Evolutionary conservation across 2,329 filamentous ascomycete species (phyloP).

Genomic region (Fonsecaea monophora): DNA sequence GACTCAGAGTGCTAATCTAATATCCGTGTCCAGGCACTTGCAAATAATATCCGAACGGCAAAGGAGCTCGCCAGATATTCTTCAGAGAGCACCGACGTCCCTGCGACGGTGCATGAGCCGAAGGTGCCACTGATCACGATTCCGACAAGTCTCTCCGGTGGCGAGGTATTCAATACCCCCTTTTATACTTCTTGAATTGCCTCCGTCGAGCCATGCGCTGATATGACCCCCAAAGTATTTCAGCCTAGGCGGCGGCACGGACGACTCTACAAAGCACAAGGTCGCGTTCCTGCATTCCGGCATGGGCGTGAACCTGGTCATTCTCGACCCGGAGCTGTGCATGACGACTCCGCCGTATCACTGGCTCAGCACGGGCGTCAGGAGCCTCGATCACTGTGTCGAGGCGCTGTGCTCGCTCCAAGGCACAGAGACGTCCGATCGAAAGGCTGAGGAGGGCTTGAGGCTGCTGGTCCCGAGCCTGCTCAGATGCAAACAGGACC

Average conservation of each 20-base stretch:
- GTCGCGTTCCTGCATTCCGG: conserved; percentile 17
- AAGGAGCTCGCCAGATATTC: conserved; percentile 50
- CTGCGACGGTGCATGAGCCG: conserved; percentile 54
- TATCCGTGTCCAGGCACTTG: conserved; percentile 46
- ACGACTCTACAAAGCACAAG: conserved; percentile 18
- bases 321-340: conserved; percentile 58
- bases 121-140: conserved; percentile 42
- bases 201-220: neutral
- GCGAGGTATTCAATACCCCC: conserved; percentile 31
- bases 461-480: conserved; percentile 52
- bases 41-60: conserved; percentile 52
- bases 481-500: conserved; percentile 48
- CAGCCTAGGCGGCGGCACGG: conserved; percentile 18
- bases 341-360: conserved; percentile 58
- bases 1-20: conserved; percentile 35
- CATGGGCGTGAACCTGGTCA: conserved; percentile 17
- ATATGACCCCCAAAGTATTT: conserved; percentile 13
- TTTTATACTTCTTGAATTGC: neutral
- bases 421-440: conserved; percentile 45
- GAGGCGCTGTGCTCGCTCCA: conserved; percentile 58
- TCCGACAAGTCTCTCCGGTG: conserved; percentile 17
- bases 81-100: conserved; percentile 45
- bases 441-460: conserved; percentile 49
- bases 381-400: conserved; percentile 64
- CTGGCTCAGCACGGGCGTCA: conserved; percentile 65